Evolutionary conservation across 2,329 filamentous ascomycete species (phyloP).

Genomic region (Rutstroemia sp.): DNA sequence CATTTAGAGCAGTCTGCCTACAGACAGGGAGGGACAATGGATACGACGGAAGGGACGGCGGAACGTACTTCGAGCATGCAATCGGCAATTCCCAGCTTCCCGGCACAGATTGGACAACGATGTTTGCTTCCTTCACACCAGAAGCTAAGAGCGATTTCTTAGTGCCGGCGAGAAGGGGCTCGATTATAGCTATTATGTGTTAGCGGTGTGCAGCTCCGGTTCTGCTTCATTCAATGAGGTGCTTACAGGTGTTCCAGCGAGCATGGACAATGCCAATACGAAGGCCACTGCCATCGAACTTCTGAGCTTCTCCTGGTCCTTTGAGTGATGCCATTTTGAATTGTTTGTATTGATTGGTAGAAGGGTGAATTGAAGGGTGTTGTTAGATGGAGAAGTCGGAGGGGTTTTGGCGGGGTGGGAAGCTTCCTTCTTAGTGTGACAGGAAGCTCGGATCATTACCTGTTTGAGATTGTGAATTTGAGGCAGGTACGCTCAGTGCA

Average conservation of each 20-base stretch:
- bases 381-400: conserved; percentile 8
- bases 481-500: neutral
- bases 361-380: neutral
- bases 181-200: conserved; percentile 57
- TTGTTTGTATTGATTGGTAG: neutral
- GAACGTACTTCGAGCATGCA: conserved; percentile 49
- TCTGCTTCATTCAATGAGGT: neutral
- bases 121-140: conserved; percentile 82
- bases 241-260: conserved; percentile 66
- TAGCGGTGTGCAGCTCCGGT: conserved; percentile 1
- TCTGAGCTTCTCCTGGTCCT: conserved; percentile 54
- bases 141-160: conserved; percentile 68
- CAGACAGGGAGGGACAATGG: neutral
- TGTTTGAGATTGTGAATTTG: neutral
- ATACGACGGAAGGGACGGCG: neutral
- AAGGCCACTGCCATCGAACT: conserved; percentile 62
- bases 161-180: conserved; percentile 72
- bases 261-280: conserved; percentile 94
- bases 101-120: conserved; percentile 82
- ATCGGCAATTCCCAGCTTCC: conserved; percentile 93
- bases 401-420: neutral
- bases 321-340: conserved; percentile 36
- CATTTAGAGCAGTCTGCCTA: no score
- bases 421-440: neutral
- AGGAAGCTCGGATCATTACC: neutral